Conservation (phyloP, 192 early-diverging fungal genomes). For the Neocallimastix lanati region DNA sequence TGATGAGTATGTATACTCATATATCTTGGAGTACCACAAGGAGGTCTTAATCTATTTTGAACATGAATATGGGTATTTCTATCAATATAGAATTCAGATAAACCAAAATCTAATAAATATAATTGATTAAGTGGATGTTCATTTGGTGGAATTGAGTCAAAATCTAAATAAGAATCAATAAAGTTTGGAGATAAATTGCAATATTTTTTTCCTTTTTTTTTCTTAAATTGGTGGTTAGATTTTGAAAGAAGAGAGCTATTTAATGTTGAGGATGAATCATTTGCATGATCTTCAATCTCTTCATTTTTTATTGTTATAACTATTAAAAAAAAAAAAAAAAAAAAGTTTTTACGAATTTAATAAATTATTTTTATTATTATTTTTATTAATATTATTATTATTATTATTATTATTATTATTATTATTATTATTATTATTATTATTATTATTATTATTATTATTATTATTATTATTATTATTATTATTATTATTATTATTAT, state of each 20-base stretch:
- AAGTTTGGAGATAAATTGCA: background rate
- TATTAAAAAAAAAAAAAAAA: background rate
- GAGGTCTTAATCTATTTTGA: background rate
- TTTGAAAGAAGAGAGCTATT: background rate
- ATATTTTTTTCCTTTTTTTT: background rate
- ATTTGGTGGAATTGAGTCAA: background rate
- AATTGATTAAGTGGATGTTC: background rate
- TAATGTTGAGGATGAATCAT: background rate
- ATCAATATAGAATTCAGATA: background rate
- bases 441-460: background rate
- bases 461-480: too few species aligned
- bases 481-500: background rate
- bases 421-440: background rate
- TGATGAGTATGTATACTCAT: background rate
- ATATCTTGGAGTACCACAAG: background rate
- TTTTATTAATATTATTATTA: too few species aligned
- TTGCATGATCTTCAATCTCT: background rate
- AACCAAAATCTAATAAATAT: background rate
- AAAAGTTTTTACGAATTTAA: too few species aligned
- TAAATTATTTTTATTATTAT: too few species aligned
- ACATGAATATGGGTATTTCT: background rate
- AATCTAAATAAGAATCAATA: background rate
- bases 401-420: too few species aligned
- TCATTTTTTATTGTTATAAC: background rate
- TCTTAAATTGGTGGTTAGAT: background rate